Conservation (phyloP, 2,329 filamentous ascomycete species). For the Cladosporium sp. region DNA sequence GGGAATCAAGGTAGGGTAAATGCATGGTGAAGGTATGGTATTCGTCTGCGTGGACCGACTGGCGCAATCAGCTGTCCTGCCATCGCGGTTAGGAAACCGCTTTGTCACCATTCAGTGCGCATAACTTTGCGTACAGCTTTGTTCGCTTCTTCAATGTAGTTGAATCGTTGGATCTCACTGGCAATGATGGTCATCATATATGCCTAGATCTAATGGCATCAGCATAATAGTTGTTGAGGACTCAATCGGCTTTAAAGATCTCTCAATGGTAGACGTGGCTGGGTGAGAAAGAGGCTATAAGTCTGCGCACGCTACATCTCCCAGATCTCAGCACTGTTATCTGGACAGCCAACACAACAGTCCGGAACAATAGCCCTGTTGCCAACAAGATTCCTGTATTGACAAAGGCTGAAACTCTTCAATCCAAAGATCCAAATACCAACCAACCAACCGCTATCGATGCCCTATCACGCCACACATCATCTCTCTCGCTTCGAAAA, state of each 20-base stretch:
- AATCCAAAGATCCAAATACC: neutral
- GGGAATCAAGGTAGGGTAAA: too few relatives aligned
- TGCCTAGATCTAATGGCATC: too few relatives aligned
- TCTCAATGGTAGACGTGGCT: neutral
- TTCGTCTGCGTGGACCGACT: neutral
- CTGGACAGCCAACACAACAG: neutral
- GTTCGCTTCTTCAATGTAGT: neutral
- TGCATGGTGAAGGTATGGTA: neutral
- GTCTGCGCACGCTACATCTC: too few relatives aligned
- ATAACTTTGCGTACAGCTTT: neutral
- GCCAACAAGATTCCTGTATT: neutral
- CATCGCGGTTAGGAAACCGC: neutral
- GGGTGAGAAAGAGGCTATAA: too few relatives aligned
- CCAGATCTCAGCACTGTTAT: neutral
- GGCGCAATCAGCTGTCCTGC: neutral
- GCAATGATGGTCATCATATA: neutral
- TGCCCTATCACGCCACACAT: neutral
- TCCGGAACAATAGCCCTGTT: too few relatives aligned
- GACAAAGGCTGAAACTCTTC: neutral
- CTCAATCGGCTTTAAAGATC: too few relatives aligned
- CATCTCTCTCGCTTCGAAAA: neutral
- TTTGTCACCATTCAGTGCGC: neutral
- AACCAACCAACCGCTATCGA: neutral
- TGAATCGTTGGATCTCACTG: neutral
- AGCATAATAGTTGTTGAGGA: neutral